Conservation (phyloP, 257 asterid genomes). For the Ajuga chamaepitys region DNA sequence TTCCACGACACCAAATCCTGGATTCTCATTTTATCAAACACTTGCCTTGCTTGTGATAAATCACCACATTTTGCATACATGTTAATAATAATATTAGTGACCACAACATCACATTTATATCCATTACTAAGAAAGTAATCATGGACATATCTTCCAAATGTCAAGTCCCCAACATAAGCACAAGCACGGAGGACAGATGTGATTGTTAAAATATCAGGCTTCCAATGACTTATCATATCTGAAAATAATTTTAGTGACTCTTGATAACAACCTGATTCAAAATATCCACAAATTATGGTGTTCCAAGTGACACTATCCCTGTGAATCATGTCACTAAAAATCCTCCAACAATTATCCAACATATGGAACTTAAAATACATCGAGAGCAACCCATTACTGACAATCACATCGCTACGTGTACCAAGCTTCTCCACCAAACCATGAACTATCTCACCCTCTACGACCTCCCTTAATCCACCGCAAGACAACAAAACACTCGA, state of each 20-base stretch:
- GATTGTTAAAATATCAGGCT: conserved; percentile 64
- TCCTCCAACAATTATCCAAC: conserved; percentile 30
- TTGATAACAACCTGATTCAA: conserved; percentile 38
- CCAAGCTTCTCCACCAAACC: conserved; percentile 66
- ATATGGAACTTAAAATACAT: conserved; percentile 64
- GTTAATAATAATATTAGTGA: conserved; percentile 50
- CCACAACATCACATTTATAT: conserved; percentile 38
- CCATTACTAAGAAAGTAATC: conserved; percentile 50
- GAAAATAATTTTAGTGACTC: conserved; percentile 46
- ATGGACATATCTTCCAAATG: conserved; percentile 51
- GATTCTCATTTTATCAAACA: conserved; percentile 50
- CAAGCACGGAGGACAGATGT: conserved; percentile 69
- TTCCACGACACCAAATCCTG: conserved; percentile 80
- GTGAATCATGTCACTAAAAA: conserved; percentile 50
- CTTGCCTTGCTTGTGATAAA: conserved; percentile 38
- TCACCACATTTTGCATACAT: conserved; percentile 85
- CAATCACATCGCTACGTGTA: conserved; percentile 31
- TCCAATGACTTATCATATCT: conserved; percentile 40
- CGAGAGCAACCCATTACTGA: conserved; percentile 53
- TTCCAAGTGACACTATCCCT: conserved; percentile 74
- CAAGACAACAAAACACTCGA: conserved; percentile 52
- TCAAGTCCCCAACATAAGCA: conserved; percentile 48
- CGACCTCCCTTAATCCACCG: conserved; percentile 50
- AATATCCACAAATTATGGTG: conserved; percentile 60
- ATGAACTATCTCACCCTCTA: conserved; percentile 53